Evolutionary conservation across 2,329 filamentous ascomycete species (phyloP).

Genomic region (Epichloe bromicola): DNA sequence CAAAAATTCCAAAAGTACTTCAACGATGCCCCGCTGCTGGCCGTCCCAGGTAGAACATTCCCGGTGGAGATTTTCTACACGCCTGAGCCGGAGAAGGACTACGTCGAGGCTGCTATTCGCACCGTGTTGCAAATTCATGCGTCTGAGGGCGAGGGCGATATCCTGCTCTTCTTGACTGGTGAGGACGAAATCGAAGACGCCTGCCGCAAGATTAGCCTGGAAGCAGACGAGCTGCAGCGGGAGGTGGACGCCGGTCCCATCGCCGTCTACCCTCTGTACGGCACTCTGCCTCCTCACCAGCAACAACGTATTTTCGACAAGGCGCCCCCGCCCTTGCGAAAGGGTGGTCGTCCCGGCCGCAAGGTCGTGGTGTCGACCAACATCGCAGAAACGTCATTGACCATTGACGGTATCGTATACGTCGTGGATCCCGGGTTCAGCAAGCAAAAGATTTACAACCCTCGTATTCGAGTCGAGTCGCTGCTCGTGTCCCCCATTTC

Average conservation of each 20-base stretch:
- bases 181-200: conserved; percentile 98
- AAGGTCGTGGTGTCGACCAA: conserved; percentile 95
- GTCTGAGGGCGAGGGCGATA: conserved; percentile 81
- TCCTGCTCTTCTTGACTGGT: conserved; percentile 88
- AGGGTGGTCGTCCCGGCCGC: conserved; percentile 74
- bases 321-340: conserved; percentile 58
- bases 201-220: conserved; percentile 77
- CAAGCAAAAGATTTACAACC: conserved; percentile 99
- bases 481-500: conserved; percentile 96
- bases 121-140: conserved; percentile 96
- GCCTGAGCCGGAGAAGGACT: conserved; percentile 87
- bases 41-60: conserved; percentile 88
- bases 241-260: conserved; percentile 87
- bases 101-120: conserved; percentile 86
- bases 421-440: conserved; percentile 98
- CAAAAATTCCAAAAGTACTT: conserved; percentile 98
- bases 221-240: conserved; percentile 80
- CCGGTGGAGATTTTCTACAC: conserved; percentile 99
- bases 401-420: conserved; percentile 97
- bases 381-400: conserved; percentile 94
- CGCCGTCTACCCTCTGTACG: conserved; percentile 86
- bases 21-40: conserved; percentile 81
- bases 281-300: conserved; percentile 79
- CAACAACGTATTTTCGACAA: conserved; percentile 94
- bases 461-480: conserved; percentile 89